Base-by-base conservation (phyloP, 768 basidiomycete species). In the Candolleomyces eurysporus region DNA sequence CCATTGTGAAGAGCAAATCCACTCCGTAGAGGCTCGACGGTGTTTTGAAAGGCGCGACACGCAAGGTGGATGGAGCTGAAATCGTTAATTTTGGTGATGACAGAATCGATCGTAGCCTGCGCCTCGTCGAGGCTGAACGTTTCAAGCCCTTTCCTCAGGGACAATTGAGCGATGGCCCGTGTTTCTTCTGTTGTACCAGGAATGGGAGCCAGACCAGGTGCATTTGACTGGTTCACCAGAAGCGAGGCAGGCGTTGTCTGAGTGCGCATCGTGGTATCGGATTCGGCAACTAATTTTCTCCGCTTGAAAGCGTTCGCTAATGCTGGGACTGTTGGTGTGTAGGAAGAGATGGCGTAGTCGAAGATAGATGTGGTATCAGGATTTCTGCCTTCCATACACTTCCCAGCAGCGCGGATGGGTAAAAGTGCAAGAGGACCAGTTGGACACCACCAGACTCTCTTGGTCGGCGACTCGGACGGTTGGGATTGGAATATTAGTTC, bases 181-280 rank as follows among this genome's bases (percentile, higher is more conserved):
- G 55, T 32, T 45, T 67, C 66, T 10, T 56, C 14, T 36, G 46
- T 32, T 5, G 63, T 61, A 17, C 49, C 50, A 16, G 62, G 65
- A 17, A 68, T 46, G 5, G 48, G 42, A 16, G 49, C 19, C 26
- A 50, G 56, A 32, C 57, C 32, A 7, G 40, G 30, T 43, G 61
- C 58, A 26, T 43, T 51, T 10, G 45, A 61, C 22, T 66, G 63
- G 43, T 48, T 63, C 11, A 67, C 49, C 14, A 40, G 42, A 17
- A 67, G 61, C 7, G 62, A 40, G 16, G 55, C 52, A 5, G 42
- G 39, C 21, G 10, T 46, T 2, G 40, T 48, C 21, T 54, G n/a
- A 45, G 43, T 45, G 43, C 26, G 26, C 26, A 26, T 26, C 26
- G 26, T 26, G 26, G 26, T 26, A 26, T 26, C 26, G 26, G 26